Percentiles rank a stretch among this genome's conserved stretches.
These are phyloP conservation scores for Apiotrichum siamense DNA, from an alignment of 1,284 basidiomycete species.

Conservation along the genomic window DNA sequence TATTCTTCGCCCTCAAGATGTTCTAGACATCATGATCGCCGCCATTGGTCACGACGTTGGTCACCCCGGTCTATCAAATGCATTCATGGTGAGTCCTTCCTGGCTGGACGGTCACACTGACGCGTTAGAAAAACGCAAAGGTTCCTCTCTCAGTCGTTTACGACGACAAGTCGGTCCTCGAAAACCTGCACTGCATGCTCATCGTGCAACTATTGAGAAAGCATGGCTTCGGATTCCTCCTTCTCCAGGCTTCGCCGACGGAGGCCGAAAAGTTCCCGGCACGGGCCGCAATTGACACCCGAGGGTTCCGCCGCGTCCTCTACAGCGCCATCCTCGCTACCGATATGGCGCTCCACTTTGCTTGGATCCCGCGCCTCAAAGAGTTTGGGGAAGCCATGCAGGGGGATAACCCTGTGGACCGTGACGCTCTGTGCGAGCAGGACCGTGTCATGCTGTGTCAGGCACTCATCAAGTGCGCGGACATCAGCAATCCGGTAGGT, in stretches of 20 bases:
- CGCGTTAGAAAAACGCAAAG: slow-evolving; percentile 74
- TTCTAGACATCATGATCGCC: slow-evolving; percentile 76
- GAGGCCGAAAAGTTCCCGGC: slow-evolving; percentile 9
- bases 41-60: slow-evolving; percentile 94
- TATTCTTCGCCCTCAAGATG: slow-evolving; percentile 60
- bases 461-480: slow-evolving; percentile 87
- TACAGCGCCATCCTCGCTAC: slow-evolving; percentile 78
- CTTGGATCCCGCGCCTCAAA: slow-evolving; percentile 69
- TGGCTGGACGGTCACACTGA: background rate
- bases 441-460: slow-evolving; percentile 74
- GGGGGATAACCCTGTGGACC: background rate
- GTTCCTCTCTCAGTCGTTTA: slow-evolving; percentile 81
- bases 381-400: slow-evolving; percentile 40
- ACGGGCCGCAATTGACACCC: slow-evolving; percentile 41
- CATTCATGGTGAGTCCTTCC: slow-evolving; percentile 69
- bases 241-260: slow-evolving; percentile 24
- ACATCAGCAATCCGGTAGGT: slow-evolving; percentile 91
- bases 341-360: slow-evolving; percentile 82
- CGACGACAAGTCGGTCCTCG: slow-evolving; percentile 79
- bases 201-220: slow-evolving; percentile 73
- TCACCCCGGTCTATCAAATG: slow-evolving; percentile 84
- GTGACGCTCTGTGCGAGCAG: slow-evolving; percentile 27
- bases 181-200: slow-evolving; percentile 86
- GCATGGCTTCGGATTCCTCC: slow-evolving; percentile 59
- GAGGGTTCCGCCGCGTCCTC: slow-evolving; percentile 64